These are phyloP conservation scores for Linum usitatissimum DNA, from an alignment of 345 rosid species.

Conservation along the genomic window DNA sequence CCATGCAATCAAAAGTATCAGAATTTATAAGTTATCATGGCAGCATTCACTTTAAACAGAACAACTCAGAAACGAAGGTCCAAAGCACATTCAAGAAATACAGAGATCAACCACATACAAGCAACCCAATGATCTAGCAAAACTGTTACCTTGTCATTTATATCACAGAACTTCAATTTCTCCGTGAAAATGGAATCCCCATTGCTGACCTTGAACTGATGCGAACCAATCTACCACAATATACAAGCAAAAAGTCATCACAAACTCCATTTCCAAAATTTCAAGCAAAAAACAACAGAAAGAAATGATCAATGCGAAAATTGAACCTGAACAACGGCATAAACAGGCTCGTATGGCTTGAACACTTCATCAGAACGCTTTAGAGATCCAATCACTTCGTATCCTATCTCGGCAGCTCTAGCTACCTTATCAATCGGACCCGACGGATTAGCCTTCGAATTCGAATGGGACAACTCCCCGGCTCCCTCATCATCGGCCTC, in stretches of 20 bases:
- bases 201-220: slow-evolving; percentile 94
- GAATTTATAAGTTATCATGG: no score
- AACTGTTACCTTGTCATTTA: slow-evolving; percentile 66
- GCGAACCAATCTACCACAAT: slow-evolving; percentile 59
- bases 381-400: slow-evolving; percentile 63
- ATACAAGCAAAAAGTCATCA: not conserved
- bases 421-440: not conserved
- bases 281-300: not conserved
- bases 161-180: slow-evolving; percentile 83
- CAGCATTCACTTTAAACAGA: not conserved
- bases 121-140: not conserved
- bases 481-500: slow-evolving; percentile 38
- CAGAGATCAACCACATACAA: not conserved
- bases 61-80: not conserved
- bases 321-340: slow-evolving; percentile 80
- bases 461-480: not conserved
- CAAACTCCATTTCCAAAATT: not conserved
- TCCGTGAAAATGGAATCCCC: slow-evolving; percentile 72
- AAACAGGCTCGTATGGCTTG: slow-evolving; percentile 64
- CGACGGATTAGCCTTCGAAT: not conserved
- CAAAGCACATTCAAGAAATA: not conserved
- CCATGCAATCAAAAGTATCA: not conserved
- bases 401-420: slow-evolving; percentile 69
- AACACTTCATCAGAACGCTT: slow-evolving; percentile 43
- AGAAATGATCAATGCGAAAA: not conserved